Evolutionary conservation across 441 rosid species (phyloP).

Genomic region (Gossypium davidsonii): DNA sequence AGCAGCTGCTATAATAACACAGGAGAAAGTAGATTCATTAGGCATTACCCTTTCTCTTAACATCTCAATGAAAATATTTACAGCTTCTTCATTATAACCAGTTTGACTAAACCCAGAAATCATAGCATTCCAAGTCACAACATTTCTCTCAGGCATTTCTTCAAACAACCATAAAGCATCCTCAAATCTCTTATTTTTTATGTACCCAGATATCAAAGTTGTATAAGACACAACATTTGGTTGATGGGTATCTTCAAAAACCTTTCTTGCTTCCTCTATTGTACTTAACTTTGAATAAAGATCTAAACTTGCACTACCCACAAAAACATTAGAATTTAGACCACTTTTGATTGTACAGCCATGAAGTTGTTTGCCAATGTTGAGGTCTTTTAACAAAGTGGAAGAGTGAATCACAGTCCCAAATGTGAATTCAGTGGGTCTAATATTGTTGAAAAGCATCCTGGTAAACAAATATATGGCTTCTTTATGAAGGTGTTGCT

Average conservation of each 20-base stretch:
- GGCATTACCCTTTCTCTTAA: conserved; percentile 59
- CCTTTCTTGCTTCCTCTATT: conserved; percentile 42
- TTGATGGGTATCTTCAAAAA: conserved; percentile 45
- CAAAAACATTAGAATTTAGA: conserved; percentile 54
- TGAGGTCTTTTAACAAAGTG: conserved; percentile 33
- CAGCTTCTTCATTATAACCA: conserved; percentile 70
- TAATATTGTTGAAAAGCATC: conserved; percentile 39
- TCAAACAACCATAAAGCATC: conserved; percentile 44
- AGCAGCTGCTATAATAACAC: conserved; percentile 45
- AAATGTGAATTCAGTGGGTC: conserved; percentile 69
- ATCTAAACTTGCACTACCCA: conserved; percentile 60
- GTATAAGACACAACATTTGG: conserved; percentile 73
- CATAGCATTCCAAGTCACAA: conserved; percentile 73
- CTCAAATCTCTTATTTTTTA: conserved; percentile 38
- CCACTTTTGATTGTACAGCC: conserved; percentile 54
- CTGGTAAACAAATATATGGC: conserved; percentile 46
- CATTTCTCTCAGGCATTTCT: conserved; percentile 56
- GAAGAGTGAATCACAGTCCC: conserved; percentile 51
- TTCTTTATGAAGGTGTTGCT: conserved; percentile 36
- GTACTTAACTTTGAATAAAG: conserved; percentile 51
- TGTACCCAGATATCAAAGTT: conserved; percentile 49
- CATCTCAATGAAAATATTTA: conserved; percentile 56
- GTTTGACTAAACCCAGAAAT: conserved; percentile 69
- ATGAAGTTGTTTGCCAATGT: conserved; percentile 55
- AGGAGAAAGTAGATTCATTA: conserved; percentile 48